Base-by-base conservation (phyloP, 2,329 filamentous ascomycete genomes). In the Lasiodiplodia theobromae region DNA sequence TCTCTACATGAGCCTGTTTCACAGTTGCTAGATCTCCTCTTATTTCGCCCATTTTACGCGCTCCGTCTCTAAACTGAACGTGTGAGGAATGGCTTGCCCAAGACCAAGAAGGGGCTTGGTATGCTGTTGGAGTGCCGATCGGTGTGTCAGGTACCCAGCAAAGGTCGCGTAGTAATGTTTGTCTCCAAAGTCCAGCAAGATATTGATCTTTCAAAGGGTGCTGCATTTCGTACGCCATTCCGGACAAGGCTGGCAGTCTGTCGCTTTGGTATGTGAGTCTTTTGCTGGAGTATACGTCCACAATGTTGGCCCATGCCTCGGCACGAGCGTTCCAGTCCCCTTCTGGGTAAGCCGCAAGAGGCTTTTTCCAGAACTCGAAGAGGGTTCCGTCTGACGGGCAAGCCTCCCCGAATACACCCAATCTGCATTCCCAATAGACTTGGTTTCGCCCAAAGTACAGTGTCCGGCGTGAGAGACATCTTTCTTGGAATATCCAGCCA, bases 401-500 rank as follows among this genome's bases (percentile, higher is more conserved):
- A 18, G 11, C 25, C 25, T 54, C 51, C 12, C 5, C 3, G 23
- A 16, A 10, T 25, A 16, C 2, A 54, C 14, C 2, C 23, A 12
- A 8, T 10, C 6, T 38, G 31, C 68, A 69, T 38, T 69, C 62
- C 51, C 63, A 69, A 18, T 57, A 49, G 11, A 60, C 34, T 34
- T 67, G 14, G 7, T 37, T 23, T 8, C 14, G 11, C 28, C 6
- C 23, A 21, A 67, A 60, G 37, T 69, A 40, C n/a, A 69, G 53
- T 14, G 31, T 67, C 1, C 63, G 49, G 11, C 34, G 51, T 3
- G 68, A 57, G 14, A 69, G 52, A 4, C 37, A 14, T 10, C 62
- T 51, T 37, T 69, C 68, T 44, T 69, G 68, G 34, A 57, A 49
- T 31, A 58, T 49, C 68, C 63, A 69, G 10, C 23, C 23, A 2